Evolutionary conservation across 2,329 filamentous ascomycete species (phyloP).

Genomic region (Colletotrichum brevisporum): DNA sequence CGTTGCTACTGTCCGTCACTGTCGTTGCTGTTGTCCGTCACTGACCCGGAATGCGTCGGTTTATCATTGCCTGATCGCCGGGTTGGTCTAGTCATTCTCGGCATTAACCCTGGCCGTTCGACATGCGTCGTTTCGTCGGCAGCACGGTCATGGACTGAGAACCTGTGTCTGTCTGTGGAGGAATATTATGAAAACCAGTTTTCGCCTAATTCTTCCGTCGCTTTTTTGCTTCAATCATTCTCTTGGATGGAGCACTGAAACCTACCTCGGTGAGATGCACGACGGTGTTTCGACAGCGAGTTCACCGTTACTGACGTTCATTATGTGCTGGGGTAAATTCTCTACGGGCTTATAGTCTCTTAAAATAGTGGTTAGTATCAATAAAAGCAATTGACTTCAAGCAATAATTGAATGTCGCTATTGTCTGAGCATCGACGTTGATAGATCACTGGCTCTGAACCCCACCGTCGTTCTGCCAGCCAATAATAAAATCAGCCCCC

Average conservation of each 20-base stretch:
- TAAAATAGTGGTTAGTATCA: too few species aligned
- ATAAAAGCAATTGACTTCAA: too few species aligned
- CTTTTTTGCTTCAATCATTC: neutral
- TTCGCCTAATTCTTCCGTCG: neutral
- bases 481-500: neutral
- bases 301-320: too few species aligned
- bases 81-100: neutral
- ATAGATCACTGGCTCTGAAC: conserved; percentile 10
- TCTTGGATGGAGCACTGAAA: neutral
- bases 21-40: too few species aligned
- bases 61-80: neutral
- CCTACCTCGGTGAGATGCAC: too few species aligned
- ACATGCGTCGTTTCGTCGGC: neutral
- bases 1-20: too few species aligned
- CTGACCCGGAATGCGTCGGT: neutral
- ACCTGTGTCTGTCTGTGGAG: neutral
- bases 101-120: neutral
- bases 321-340: too few species aligned
- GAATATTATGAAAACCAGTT: neutral
- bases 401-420: too few species aligned
- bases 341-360: too few species aligned
- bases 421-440: neutral
- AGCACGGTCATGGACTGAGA: neutral
- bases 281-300: too few species aligned
- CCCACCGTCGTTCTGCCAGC: too few species aligned